These are phyloP conservation scores for Kluyveromyces marxianus DNA, from an alignment of 1,139 yeast species.

Conservation along the genomic window DNA sequence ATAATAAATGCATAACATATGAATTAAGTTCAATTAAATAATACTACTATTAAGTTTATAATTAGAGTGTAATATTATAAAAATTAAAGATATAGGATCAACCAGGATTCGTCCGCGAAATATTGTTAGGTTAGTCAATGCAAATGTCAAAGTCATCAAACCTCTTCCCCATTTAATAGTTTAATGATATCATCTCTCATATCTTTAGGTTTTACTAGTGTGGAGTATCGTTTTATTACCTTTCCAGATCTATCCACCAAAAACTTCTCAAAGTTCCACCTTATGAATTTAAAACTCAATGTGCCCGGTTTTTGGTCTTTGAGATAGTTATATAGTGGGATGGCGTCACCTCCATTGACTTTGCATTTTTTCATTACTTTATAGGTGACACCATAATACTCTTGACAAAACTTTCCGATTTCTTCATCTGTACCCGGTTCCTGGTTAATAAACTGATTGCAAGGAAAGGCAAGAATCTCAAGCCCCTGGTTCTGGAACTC, in stretches of 20 bases:
- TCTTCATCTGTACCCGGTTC: slow-evolving; percentile 63
- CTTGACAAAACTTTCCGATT: slow-evolving; percentile 49
- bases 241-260: slow-evolving; percentile 56
- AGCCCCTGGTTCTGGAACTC: slow-evolving; percentile 62
- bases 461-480: slow-evolving; percentile 79
- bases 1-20: slow-evolving; percentile 1
- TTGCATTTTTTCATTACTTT: slow-evolving; percentile 64
- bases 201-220: slow-evolving; percentile 59
- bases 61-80: background rate
- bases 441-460: slow-evolving; percentile 79
- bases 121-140: background rate
- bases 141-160: too few relatives aligned
- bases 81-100: background rate
- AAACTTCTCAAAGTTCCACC: slow-evolving; percentile 92
- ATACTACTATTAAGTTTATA: too few relatives aligned
- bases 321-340: slow-evolving; percentile 66
- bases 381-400: slow-evolving; percentile 56
- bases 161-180: slow-evolving; percentile 29
- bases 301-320: slow-evolving; percentile 51
- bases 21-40: background rate
- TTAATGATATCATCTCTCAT: slow-evolving; percentile 41
- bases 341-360: slow-evolving; percentile 73
- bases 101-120: background rate
- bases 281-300: slow-evolving; percentile 57
- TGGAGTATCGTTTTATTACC: slow-evolving; percentile 56